These are phyloP conservation scores for Populus tremula DNA, from an alignment of 345 rosid genomes.

Conservation along the genomic window DNA sequence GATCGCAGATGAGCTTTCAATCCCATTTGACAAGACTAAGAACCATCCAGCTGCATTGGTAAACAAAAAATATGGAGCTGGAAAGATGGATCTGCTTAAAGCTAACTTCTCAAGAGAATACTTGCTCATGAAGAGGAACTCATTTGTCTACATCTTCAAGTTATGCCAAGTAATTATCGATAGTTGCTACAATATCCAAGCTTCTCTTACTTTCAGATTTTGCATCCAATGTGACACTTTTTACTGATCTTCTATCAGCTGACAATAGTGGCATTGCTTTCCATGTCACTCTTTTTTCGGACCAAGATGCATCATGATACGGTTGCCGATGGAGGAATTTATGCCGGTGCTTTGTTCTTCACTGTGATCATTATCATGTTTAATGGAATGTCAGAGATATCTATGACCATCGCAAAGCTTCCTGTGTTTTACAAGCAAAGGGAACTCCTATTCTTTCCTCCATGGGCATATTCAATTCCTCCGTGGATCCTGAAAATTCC, in stretches of 20 bases:
- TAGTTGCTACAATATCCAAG: background rate
- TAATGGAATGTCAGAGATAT: constrained; percentile 66
- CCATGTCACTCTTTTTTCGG: constrained; percentile 34
- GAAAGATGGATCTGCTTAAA: constrained; percentile 47
- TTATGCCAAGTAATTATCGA: constrained; percentile 44
- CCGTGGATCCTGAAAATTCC: constrained; percentile 82
- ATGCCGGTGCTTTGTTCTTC: constrained; percentile 64
- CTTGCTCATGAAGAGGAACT: constrained; percentile 62
- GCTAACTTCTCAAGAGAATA: constrained; percentile 52
- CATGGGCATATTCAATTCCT: constrained; percentile 80
- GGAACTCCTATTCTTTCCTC: constrained; percentile 66
- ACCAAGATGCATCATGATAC: constrained; percentile 35
- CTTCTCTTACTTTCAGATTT: background rate
- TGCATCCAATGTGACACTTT: background rate
- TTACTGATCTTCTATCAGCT: constrained; percentile 17
- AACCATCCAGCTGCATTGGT: constrained; percentile 63
- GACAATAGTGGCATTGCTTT: constrained; percentile 26
- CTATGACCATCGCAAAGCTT: constrained; percentile 76
- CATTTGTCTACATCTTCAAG: constrained; percentile 52
- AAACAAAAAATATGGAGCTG: constrained; percentile 44
- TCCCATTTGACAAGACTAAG: constrained; percentile 45
- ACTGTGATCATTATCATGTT: constrained; percentile 49
- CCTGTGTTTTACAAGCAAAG: constrained; percentile 86
- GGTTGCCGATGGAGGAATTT: constrained; percentile 47
- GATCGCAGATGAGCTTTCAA: constrained; percentile 39